These are phyloP conservation scores for Aspergillus asperescens DNA, from an alignment of 495 filamentous ascomycete species.

Conservation along the genomic window DNA sequence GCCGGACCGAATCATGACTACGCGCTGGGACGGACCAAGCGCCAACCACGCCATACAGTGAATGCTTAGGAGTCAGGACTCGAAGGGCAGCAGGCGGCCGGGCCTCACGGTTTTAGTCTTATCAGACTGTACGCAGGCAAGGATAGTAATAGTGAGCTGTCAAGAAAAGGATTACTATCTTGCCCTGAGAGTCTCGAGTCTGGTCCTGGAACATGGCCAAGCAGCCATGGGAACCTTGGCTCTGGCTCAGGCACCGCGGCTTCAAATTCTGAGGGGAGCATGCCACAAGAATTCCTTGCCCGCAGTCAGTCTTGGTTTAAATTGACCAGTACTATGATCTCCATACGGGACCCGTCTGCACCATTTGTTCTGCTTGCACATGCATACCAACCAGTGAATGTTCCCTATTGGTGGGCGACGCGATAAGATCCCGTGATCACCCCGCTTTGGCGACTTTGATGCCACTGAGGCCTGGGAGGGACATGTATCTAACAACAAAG, in stretches of 20 bases:
- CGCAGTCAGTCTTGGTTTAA: background rate
- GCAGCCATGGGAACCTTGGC: no score
- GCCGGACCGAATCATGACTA: conserved; percentile 21
- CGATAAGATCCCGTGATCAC: background rate
- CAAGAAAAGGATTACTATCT: conserved; percentile 11
- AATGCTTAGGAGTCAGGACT: no score
- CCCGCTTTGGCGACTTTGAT: background rate
- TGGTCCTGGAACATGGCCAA: no score
- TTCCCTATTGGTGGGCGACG: background rate
- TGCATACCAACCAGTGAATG: background rate
- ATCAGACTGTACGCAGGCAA: background rate
- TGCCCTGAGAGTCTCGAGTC: no score
- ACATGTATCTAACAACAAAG: background rate
- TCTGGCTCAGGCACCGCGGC: conserved; percentile 19
- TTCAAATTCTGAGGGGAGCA: conserved; percentile 1
- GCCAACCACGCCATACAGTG: background rate
- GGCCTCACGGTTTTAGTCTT: no score
- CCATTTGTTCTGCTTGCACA: background rate
- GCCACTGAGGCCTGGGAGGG: background rate
- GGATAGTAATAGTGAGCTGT: background rate
- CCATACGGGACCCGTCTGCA: background rate
- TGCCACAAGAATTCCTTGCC: background rate
- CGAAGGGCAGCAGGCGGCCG: no score
- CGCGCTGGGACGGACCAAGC: background rate
- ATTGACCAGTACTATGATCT: background rate